Base-by-base conservation (phyloP, 2,329 filamentous ascomycete species). In the Alternaria novae-zelandiae region DNA sequence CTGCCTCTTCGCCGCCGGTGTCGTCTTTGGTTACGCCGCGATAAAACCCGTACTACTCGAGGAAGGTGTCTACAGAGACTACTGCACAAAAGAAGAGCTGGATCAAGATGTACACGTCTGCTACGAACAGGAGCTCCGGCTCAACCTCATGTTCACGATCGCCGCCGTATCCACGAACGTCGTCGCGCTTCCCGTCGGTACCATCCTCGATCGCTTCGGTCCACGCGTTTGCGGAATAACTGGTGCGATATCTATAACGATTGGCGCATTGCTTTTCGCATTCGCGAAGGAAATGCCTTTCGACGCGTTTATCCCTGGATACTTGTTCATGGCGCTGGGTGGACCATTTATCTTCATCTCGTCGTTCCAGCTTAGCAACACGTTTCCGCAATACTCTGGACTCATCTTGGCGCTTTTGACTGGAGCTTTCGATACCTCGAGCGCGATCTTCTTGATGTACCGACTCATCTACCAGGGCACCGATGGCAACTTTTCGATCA, bases 81-180 rank as follows among this genome's bases (percentile, higher is more conserved):
- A 67, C 6, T 81, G 79, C 51, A 79, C 79, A 12, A 56, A 74
- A 58, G 51, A 79, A 28, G 79, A 81, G 63, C 69, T 81, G 53
- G 68, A 80, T 4, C 63, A 74, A 5, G 61, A 73, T 56, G 77
- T 78, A 8, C 58, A 57, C 9, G 72, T 80, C 25, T 81, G 79
- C 65, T 81, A 80, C 56, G 73, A 77, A 63, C 79, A 81, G 68
- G 79, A 81, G 68, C 59, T 81, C 28, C 70, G 76, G 63, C 86
- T 97, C 60, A 97, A 97, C 78, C 83, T 97, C 69, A 97, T 97
- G 92, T 97, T 97, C 83, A 96, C 93, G 6, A 87, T 94, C 44
- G 94, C 94, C 12, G 94, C 93, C 13, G 93, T 97, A 10, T 91
- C 88, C 7, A 96, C 94, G 43, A 97, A 97, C 73, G 91, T 97